Percentiles rank a stretch among this genome's conserved stretches.
Conservation (phyloP, 73 alveolate species). For the Uronychia setigera region DNA sequence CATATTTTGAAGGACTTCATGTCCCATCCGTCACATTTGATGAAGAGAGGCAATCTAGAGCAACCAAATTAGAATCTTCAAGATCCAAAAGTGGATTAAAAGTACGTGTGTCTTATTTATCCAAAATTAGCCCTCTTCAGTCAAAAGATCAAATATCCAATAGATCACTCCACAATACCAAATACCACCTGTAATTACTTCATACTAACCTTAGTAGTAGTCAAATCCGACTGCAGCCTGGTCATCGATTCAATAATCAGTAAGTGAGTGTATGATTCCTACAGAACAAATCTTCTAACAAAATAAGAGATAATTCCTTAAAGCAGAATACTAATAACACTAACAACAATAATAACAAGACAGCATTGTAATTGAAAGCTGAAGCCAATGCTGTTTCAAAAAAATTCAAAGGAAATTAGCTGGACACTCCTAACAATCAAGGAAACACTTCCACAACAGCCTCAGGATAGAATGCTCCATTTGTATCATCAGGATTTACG, state of each 20-base stretch:
- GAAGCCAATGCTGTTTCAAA: background rate
- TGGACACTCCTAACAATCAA: background rate
- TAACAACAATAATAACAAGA: background rate
- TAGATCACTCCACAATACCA: background rate
- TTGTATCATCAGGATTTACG: background rate
- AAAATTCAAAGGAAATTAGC: background rate
- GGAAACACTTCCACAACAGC: background rate
- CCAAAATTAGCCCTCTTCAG: background rate
- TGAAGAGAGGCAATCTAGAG: background rate
- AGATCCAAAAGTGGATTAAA: background rate
- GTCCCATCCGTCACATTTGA: background rate
- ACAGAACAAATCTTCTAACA: background rate
- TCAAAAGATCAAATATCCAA: background rate
- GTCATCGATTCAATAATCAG: background rate
- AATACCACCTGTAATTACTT: too few species aligned
- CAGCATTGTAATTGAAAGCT: background rate
- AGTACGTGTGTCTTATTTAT: background rate
- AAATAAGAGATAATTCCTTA: background rate
- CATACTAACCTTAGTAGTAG: background rate
- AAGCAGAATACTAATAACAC: background rate
- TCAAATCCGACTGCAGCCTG: background rate
- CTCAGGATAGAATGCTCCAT: background rate
- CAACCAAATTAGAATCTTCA: background rate
- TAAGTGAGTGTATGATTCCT: background rate
- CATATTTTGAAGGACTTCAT: slow-evolving; percentile 81